These are phyloP conservation scores for Claviceps fusiformis DNA, from an alignment of 2,329 filamentous ascomycete species.

Conservation along the genomic window DNA sequence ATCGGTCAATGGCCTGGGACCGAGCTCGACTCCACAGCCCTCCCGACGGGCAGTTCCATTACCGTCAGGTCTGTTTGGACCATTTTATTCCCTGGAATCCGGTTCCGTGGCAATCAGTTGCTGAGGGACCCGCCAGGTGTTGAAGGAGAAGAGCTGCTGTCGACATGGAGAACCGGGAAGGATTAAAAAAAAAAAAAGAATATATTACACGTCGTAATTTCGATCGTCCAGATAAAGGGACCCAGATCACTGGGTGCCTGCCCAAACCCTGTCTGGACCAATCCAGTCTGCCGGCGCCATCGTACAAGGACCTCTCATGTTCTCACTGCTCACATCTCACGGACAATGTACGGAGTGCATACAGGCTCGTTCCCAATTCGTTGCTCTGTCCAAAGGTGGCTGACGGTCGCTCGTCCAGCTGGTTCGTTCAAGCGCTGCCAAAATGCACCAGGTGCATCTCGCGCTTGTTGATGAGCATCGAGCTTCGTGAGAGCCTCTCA, in stretches of 20 bases:
- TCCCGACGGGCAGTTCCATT: neutral
- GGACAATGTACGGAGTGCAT: neutral
- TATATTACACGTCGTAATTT: constrained; percentile 1
- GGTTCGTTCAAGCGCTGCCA: constrained; percentile 2
- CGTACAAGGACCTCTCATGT: neutral
- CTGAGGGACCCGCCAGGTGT: no score
- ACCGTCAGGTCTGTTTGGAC: no score
- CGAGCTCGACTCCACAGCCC: neutral
- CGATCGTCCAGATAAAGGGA: constrained; percentile 3
- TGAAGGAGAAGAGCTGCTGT: neutral
- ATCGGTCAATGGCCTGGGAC: neutral
- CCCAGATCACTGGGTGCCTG: constrained; percentile 4
- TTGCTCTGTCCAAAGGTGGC: neutral
- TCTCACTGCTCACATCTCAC: neutral
- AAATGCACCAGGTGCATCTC: neutral
- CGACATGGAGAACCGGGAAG: neutral
- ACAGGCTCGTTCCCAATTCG: neutral
- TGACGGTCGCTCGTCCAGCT: neutral
- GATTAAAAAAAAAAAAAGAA: neutral
- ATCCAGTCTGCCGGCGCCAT: neutral
- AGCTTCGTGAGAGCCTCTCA: no score
- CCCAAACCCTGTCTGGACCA: neutral
- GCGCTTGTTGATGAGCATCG: neutral
- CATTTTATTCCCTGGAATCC: neutral
- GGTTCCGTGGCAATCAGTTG: neutral